Evolutionary conservation across 2,329 filamentous ascomycete genomes (phyloP), one percentile per base, ranked within the genome.

Genomic region (Karstenula rhodostoma): DNA sequence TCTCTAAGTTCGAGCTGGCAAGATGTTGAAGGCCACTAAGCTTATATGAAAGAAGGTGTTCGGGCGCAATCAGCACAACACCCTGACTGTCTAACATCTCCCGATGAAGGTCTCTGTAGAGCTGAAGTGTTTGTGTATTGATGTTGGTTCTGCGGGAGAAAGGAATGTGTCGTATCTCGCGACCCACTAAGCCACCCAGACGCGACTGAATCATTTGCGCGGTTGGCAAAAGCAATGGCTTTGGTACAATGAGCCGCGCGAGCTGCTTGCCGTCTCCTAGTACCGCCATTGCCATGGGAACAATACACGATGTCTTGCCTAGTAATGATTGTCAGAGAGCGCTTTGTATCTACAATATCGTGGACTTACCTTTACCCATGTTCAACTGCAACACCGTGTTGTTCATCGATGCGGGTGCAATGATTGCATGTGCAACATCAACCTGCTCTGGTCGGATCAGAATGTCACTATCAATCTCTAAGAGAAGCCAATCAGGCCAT

Each of bases 231-330:
- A 52, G 49, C 49, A 52, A 37, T 52, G 40, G 40, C 15, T 43
- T 43, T 17, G 40, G 40, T 43, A 43, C 40, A 19, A 43, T 43
- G 13, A 43, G 40, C 9, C 40, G 40, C 40, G 40, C 5, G 5
- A 43, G 40, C n/a, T 43, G 40, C 7, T 43, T 19, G 13, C 49
- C 49, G 29, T 52, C 22, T 37, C 49, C 49, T 17, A 52, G 25
- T n/a, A 52, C 22, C 13, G 49, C 49, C 49, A 52, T 52, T 37
- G 49, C 32, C 49, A 52, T 52, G 29, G 49, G 49, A 69, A 52
- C 87, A 56, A 92, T 90, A 1, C 90, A 84, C 0, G 88, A 89
- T 0, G 84, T 86, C 71, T 87, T 87, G 0, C 84, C 82, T 85
- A 48, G 23, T 46, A 44, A 55, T 59, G 17, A 32, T 49, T 43